Evolutionary conservation across 1,284 basidiomycete species (phyloP), one percentile per base, ranked within the genome.

Genomic region (Pholiota adiposa): DNA sequence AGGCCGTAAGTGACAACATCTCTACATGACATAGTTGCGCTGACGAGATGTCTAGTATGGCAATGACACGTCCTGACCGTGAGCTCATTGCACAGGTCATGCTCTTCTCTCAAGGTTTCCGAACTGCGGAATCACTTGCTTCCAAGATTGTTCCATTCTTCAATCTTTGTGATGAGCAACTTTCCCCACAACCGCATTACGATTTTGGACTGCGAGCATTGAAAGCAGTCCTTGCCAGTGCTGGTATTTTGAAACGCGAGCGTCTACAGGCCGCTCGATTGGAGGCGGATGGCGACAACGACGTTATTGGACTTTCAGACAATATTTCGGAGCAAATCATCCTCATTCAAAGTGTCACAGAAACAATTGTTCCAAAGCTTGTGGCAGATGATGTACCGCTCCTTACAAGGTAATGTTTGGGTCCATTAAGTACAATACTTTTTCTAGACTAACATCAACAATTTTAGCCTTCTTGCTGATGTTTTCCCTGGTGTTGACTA

Each of bases 141-240:
- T 94, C 94, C 59, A 98, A 99, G 78, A 93, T 99, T 59, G 97
- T 99, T 14, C 97, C 97, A 0, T 98, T 99, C 83, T 99, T 99
- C 85, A 97, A 97, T 72, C 89, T 99, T 58, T 99, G 97, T 69
- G 89, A 94, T 63, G 96, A 99, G 72, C 97, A 99, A 71, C 85
- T 99, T 29, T 98, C 96, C 2, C 89, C 93, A 34, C 97, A 99
- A 72, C 95, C 97, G 1, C 98, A 99, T 78, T 99, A 99, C 74
- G 97, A 99, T 79, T 99, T 99, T 73, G 97, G 97, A 77, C 83
- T 99, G 40, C 95, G 97, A 68, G 97, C 97, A 12, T 82, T 99
- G 63, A 99, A 99, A 76, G 92, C 96, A 34, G 97, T 99, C 2
- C 83, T 99, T 44, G 90, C 95, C 31, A 97, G 95, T 71, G 97